A percentile compares a stretch with the other conserved stretches of the same genome.
Evolutionary conservation across 1,139 yeast genomes (phyloP).

Genomic region (Debaryomycetaceae sp.): DNA sequence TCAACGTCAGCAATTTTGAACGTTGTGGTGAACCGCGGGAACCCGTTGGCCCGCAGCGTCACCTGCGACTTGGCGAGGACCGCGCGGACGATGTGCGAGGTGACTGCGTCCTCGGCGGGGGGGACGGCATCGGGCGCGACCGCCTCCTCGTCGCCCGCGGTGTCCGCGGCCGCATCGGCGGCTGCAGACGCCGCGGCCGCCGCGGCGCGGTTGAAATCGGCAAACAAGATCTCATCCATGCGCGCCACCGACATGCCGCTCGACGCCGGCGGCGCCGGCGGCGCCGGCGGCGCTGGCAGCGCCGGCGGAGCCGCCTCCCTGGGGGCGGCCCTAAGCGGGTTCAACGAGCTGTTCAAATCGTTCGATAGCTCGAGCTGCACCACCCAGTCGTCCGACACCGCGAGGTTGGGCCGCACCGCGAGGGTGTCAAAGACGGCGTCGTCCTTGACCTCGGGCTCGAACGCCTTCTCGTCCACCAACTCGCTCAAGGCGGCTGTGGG

Average conservation of each 20-base stretch:
- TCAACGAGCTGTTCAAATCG: slow-evolving; percentile 46
- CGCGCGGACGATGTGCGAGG: too few relatives aligned
- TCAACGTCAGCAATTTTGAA: too few relatives aligned
- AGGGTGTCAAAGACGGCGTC: slow-evolving; percentile 29
- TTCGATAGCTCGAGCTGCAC: slow-evolving; percentile 57
- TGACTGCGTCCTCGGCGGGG: slow-evolving; percentile 20
- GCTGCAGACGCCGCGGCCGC: slow-evolving; percentile 16
- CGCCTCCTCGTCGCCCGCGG: too few relatives aligned
- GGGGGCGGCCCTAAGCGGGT: slow-evolving; percentile 20
- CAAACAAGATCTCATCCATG: slow-evolving; percentile 53
- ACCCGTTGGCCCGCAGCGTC: too few relatives aligned
- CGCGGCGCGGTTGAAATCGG: slow-evolving; percentile 37
- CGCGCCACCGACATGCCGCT: slow-evolving; percentile 20
- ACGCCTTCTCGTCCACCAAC: slow-evolving; percentile 58
- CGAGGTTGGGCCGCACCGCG: slow-evolving; percentile 30
- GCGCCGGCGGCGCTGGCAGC: slow-evolving; percentile 16
- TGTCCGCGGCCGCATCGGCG: too few relatives aligned
- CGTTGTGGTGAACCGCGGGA: too few relatives aligned
- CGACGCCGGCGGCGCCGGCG: slow-evolving; percentile 15
- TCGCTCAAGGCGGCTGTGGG: slow-evolving; percentile 33
- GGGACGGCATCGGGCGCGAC: too few relatives aligned
- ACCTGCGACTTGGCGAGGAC: too few relatives aligned
- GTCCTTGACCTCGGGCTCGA: slow-evolving; percentile 54
- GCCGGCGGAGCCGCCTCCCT: slow-evolving; percentile 12
- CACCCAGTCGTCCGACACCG: slow-evolving; percentile 59